Evolutionary conservation across 148 eudicot genomes (phyloP), one percentile per base, ranked within the genome.

Genomic region (Dianthus caryophyllus): DNA sequence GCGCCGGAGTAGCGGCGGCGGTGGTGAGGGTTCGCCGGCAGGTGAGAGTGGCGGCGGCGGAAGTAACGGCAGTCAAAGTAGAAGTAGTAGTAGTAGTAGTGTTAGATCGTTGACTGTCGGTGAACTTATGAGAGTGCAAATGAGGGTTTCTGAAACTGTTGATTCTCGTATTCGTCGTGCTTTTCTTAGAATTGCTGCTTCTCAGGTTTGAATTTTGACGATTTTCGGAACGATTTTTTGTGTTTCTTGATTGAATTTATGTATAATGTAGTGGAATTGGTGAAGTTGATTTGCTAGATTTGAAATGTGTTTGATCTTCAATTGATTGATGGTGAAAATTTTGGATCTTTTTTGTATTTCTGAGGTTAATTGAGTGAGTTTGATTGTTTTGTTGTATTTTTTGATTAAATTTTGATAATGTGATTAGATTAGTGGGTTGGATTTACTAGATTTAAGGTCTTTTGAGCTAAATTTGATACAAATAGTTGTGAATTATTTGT

Each of bases 111-210:
- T 86, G 74, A 93, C 96, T 27, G 80, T 86, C 26, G 99, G 93
- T 38, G 99, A 94, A 82, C 80, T 94, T 4, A 84, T 94, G 90
- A 84, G 96, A 77, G 51, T 80, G 67, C 99, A 94, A 77, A 90
- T 94, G 97, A 79, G 87, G 76, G 81, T 94, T 50, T 72, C 87
- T 16, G 97, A 94, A 71, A 68, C 66, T 29, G 79, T 73, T 11
- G 99, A 94, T 77, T 86, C 97, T 6, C 74, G 99, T 62, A 82
- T 90, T 79, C 83, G 99, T 9, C 76, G 88, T 27, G 97, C 86
- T 73, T 76, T 94, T 58, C 70, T 94, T 72, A 75, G 99, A 73
- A 84, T 90, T 78, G 73, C 96, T 30, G 99, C 97, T 79, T 84
- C 87, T 18, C 97, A 94, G 96, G 99, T 56, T 46, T 26, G 14